Conservation (phyloP, 805 yeast species). For the Yarrowia sp. region DNA sequence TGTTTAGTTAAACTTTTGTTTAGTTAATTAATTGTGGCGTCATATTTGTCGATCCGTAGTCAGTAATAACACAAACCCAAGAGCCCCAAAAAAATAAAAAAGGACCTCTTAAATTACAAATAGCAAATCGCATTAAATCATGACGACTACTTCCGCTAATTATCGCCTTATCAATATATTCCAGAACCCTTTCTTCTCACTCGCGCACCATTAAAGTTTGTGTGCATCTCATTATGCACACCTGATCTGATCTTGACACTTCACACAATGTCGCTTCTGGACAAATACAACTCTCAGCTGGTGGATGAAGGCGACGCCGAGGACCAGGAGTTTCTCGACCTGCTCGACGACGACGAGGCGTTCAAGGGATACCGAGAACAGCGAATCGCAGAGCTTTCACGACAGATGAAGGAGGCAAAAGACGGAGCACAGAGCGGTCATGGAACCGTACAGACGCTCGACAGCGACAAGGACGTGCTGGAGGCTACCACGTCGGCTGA, state of each 20-base stretch:
- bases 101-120: too few relatives aligned
- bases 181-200: too few relatives aligned
- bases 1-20: too few relatives aligned
- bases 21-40: too few relatives aligned
- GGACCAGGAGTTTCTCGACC: conserved; percentile 35
- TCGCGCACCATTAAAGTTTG: too few relatives aligned
- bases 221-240: too few relatives aligned
- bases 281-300: conserved; percentile 1
- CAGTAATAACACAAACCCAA: too few relatives aligned
- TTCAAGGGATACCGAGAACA: conserved; percentile 57
- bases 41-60: too few relatives aligned
- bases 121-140: too few relatives aligned
- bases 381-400: conserved; percentile 56
- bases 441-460: conserved; percentile 46
- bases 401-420: conserved; percentile 42
- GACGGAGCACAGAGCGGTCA: conserved; percentile 43
- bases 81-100: too few relatives aligned
- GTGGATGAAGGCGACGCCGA: conserved; percentile 30
- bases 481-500: conserved; percentile 47
- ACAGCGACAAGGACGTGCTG: conserved; percentile 58
- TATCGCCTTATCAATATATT: too few relatives aligned
- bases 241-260: not conserved
- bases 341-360: conserved; percentile 50
- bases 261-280: not conserved
- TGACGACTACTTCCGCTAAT: too few relatives aligned